These are phyloP conservation scores for Alternaria viburni DNA, from an alignment of 2,329 filamentous ascomycete genomes.

Conservation along the genomic window DNA sequence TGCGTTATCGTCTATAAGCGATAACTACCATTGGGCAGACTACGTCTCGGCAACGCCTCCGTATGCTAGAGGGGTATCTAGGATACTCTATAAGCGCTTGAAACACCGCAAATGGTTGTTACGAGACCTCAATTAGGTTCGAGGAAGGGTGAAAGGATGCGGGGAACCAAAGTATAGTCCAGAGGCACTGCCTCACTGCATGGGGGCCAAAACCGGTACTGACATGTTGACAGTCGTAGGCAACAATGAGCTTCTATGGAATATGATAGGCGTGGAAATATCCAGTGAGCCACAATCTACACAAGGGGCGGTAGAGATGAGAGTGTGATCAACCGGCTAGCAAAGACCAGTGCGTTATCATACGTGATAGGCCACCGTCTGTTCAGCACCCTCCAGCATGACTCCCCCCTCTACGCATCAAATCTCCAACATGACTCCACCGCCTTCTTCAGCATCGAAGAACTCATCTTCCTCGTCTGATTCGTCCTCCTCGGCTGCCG, in stretches of 20 bases:
- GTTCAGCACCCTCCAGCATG: not conserved
- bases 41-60: not conserved
- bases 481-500: not conserved
- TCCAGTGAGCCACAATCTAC: not conserved
- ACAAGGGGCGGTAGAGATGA: not conserved
- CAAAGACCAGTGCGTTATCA: not conserved
- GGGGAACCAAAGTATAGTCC: not conserved
- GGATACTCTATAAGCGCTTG: not conserved
- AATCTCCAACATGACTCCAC: slow-evolving; percentile 12
- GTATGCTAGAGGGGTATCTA: not conserved
- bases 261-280: not conserved
- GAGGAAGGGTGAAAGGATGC: not conserved
- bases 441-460: slow-evolving; percentile 23
- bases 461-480: slow-evolving; percentile 23
- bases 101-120: not conserved
- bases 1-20: not conserved
- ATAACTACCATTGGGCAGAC: not conserved
- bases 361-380: not conserved
- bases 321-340: not conserved
- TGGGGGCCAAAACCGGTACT: not conserved
- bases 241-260: not conserved
- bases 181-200: not conserved
- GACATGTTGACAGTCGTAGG: not conserved
- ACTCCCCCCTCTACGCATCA: not conserved
- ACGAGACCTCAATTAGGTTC: not conserved